These are phyloP conservation scores for Dendrocalamus latiflorus DNA, from an alignment of 202 grass and related monocot genomes.

Conservation along the genomic window DNA sequence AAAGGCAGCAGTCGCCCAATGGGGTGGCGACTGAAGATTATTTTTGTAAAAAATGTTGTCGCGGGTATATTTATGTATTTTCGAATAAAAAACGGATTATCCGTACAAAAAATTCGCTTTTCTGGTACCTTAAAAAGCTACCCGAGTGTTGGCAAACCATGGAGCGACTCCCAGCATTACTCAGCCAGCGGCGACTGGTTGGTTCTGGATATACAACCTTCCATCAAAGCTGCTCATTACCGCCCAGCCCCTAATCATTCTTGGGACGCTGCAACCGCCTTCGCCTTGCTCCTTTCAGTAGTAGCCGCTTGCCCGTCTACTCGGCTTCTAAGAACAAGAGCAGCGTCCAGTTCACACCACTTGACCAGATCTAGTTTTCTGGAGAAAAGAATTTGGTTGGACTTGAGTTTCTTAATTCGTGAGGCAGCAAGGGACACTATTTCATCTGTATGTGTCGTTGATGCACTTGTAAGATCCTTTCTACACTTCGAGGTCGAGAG, in stretches of 20 bases:
- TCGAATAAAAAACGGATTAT: no score
- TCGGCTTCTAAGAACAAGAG: slow-evolving; percentile 68
- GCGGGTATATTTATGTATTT: no score
- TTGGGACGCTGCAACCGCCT: slow-evolving; percentile 78
- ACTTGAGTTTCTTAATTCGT: neutral
- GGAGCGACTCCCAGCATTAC: slow-evolving; percentile 72
- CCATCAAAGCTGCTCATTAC: slow-evolving; percentile 38
- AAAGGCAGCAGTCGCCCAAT: no score
- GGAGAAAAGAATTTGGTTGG: slow-evolving; percentile 5
- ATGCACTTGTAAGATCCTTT: neutral
- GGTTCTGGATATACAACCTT: slow-evolving; percentile 65
- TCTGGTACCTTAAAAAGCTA: no score
- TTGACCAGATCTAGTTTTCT: slow-evolving; percentile 40
- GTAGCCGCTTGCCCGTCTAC: slow-evolving; percentile 63
- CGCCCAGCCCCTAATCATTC: slow-evolving; percentile 48
- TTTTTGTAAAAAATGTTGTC: no score
- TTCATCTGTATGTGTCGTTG: neutral
- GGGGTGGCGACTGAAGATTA: no score
- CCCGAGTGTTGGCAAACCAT: slow-evolving; percentile 64
- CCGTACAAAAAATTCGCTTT: no score
- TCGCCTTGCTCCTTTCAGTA: slow-evolving; percentile 82
- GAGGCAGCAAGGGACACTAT: neutral
- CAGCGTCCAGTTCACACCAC: slow-evolving; percentile 60
- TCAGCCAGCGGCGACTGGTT: slow-evolving; percentile 92
- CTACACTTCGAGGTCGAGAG: neutral